A percentile compares a stretch with the other conserved stretches of the same genome.
phyloP scores from a whole-genome alignment of 2,329 filamentous ascomycete genomes.

The Coniochaeta hoffmannii region DNA sequence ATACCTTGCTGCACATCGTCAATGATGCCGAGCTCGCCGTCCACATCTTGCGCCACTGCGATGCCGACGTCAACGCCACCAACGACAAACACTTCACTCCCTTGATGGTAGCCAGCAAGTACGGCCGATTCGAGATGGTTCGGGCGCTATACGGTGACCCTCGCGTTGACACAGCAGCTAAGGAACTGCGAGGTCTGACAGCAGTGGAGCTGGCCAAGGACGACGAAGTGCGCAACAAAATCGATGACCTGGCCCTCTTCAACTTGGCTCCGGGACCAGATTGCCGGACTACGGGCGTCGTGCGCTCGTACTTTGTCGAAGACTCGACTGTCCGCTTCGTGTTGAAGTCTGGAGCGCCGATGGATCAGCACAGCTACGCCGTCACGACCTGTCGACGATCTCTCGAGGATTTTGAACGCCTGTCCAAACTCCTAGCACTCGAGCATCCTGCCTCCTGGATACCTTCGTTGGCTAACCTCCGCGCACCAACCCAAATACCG shows the following conservation, averaged over 20 bases:
- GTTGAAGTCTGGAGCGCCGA: constrained; percentile 85
- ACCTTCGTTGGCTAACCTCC: constrained; percentile 66
- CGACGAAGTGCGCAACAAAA: constrained; percentile 91
- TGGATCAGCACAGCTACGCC: constrained; percentile 74
- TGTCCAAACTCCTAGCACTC: constrained; percentile 72
- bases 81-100: constrained; percentile 95
- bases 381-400: constrained; percentile 91
- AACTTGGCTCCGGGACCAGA: constrained; percentile 65
- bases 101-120: constrained; percentile 97
- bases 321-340: constrained; percentile 90
- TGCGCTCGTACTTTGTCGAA: constrained; percentile 94
- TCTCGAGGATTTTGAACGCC: constrained; percentile 81
- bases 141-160: constrained; percentile 80
- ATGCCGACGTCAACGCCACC: constrained; percentile 90
- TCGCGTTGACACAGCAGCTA: constrained; percentile 75
- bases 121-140: constrained; percentile 90
- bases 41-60: constrained; percentile 72
- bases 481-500: constrained; percentile 87
- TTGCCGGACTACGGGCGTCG: constrained; percentile 82
- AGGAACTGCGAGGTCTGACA: constrained; percentile 80
- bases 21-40: constrained; percentile 74
- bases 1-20: constrained; percentile 91
- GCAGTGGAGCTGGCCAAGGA: constrained; percentile 97
- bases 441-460: constrained; percentile 97
- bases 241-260: constrained; percentile 87